A percentile compares a stretch with the other conserved stretches of the same genome.
Evolutionary conservation across 192 early-diverging fungal species (phyloP).

Genomic region (Powellomyces hirtus): DNA sequence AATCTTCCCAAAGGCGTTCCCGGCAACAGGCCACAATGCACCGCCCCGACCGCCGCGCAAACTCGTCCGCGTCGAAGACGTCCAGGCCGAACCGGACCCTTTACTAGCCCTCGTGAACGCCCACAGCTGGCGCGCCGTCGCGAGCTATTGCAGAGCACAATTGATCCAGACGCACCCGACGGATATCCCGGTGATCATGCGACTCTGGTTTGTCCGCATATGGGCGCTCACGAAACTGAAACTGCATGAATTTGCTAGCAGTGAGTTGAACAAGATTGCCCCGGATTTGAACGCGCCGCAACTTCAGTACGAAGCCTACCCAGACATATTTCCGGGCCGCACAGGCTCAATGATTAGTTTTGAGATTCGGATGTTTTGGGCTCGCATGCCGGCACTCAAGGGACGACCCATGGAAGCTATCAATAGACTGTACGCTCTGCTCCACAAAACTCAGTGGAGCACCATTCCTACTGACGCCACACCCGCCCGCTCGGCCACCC

Average conservation of each 20-base stretch:
- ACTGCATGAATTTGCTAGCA: conserved; percentile 30
- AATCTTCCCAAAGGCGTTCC: conserved; percentile 34
- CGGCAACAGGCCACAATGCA: conserved; percentile 7
- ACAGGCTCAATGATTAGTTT: conserved; percentile 33
- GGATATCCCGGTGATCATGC: conserved; percentile 31
- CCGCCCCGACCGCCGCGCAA: conserved; percentile 17
- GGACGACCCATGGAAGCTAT: conserved; percentile 32
- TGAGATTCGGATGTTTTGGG: conserved; percentile 24
- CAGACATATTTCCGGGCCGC: conserved; percentile 19
- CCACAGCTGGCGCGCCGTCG: conserved; percentile 37
- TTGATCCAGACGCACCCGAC: conserved; percentile 35
- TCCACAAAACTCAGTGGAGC: background rate
- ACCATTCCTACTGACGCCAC: conserved; percentile 3
- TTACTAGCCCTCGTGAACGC: conserved; percentile 24
- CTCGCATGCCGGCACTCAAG: conserved; percentile 17
- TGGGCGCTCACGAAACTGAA: conserved; percentile 34
- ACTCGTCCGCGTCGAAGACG: conserved; percentile 25
- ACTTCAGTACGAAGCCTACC: conserved; percentile 25
- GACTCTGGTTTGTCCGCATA: conserved; percentile 36
- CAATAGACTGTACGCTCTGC: conserved; percentile 27
- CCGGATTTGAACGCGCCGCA: conserved; percentile 12
- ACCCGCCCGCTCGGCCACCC: background rate
- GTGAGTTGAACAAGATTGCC: conserved; percentile 30
- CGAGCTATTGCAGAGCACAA: conserved; percentile 19
- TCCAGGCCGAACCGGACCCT: conserved; percentile 13